Evolutionary conservation across 371 early-diverging fungal genomes (phyloP).

Genomic region (Capillidium heterosporum): DNA sequence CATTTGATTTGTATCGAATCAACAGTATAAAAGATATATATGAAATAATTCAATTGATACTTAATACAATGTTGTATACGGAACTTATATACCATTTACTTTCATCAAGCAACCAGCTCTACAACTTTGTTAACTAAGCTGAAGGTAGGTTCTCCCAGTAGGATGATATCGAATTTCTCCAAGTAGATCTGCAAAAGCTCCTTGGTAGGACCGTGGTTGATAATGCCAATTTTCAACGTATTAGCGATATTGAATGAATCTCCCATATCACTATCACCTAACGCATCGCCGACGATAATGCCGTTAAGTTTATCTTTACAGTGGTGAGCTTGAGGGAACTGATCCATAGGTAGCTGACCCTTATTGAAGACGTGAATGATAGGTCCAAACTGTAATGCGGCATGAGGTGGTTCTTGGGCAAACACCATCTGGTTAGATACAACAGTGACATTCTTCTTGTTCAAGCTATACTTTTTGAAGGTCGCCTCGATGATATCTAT

Average conservation of each 20-base stretch:
- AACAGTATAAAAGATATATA: too few relatives aligned
- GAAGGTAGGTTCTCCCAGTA: conserved; percentile 37
- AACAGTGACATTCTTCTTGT: conserved; percentile 36
- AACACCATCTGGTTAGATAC: conserved; percentile 57
- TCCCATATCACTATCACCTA: conserved; percentile 56
- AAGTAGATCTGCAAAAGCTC: conserved; percentile 23
- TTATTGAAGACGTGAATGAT: conserved; percentile 63
- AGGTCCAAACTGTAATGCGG: conserved; percentile 34
- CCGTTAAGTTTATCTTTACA: conserved; percentile 25
- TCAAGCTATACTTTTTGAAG: conserved; percentile 16
- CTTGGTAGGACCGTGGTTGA: conserved; percentile 39
- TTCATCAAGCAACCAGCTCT: too few relatives aligned
- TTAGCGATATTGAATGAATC: conserved; percentile 31
- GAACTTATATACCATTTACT: too few relatives aligned
- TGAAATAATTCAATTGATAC: too few relatives aligned
- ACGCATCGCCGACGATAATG: conserved; percentile 49
- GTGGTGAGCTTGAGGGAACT: too few relatives aligned
- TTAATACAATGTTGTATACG: too few relatives aligned
- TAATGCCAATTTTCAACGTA: conserved; percentile 43
- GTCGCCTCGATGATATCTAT: conserved; percentile 42
- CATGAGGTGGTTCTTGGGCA: conserved; percentile 17
- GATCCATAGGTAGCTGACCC: conserved; percentile 24
- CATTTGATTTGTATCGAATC: too few relatives aligned
- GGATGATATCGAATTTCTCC: conserved; percentile 46
- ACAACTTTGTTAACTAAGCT: conserved; percentile 15